Evolutionary conservation across 2,329 filamentous ascomycete species (phyloP).

Genomic region (Pseudonectria foliicola): DNA sequence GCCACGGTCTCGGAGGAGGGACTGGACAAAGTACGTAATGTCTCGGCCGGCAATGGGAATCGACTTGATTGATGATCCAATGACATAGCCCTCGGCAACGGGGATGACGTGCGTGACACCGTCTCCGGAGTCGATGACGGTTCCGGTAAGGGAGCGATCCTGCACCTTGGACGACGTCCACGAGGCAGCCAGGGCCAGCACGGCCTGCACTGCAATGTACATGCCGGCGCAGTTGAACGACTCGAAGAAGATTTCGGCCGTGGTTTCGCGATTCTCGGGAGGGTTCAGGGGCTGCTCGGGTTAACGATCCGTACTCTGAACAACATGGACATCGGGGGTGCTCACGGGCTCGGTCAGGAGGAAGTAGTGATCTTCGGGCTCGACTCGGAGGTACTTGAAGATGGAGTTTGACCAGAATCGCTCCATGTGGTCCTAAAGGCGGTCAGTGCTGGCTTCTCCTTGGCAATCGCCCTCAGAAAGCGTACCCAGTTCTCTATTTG

Average conservation of each 20-base stretch:
- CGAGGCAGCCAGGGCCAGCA: constrained; percentile 90
- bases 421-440: constrained; percentile 86
- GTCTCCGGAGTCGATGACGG: constrained; percentile 96
- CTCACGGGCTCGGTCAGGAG: constrained; percentile 91
- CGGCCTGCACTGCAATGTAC: constrained; percentile 97
- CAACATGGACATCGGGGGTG: constrained; percentile 3
- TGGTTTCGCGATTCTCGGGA: constrained; percentile 97
- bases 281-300: constrained; percentile 76
- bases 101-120: constrained; percentile 99
- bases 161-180: constrained; percentile 99
- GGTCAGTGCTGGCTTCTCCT: constrained; percentile 20
- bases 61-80: constrained; percentile 97
- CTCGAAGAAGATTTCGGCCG: constrained; percentile 99
- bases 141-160: constrained; percentile 90
- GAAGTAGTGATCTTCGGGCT: constrained; percentile 98
- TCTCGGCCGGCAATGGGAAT: constrained; percentile 97
- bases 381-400: constrained; percentile 97
- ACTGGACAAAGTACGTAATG: constrained; percentile 98
- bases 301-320: constrained; percentile 9
- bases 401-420: constrained; percentile 99
- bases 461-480: constrained; percentile 1
- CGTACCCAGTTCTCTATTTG: constrained; percentile 98
- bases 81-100: constrained; percentile 97
- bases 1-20: constrained; percentile 86
- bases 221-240: constrained; percentile 99